Base-by-base conservation (phyloP, 2,329 filamentous ascomycete species). In the Trichoderma asperellum region DNA sequence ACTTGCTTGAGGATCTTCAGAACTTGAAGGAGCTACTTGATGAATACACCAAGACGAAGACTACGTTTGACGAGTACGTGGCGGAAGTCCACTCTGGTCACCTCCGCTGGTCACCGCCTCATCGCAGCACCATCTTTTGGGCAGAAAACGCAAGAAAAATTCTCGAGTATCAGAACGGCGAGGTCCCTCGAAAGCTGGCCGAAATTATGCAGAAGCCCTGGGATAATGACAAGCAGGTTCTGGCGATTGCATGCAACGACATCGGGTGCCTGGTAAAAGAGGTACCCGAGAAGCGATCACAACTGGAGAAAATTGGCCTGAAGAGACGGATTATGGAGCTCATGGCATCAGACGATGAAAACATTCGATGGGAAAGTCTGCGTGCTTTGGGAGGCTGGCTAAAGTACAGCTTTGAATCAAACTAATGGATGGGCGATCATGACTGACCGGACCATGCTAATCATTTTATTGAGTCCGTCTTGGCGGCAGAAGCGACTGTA, bases 211-310 rank as follows among this genome's bases (percentile, higher is more conserved):
- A 80, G 75, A 85, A 88, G 78, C 88, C 79, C 83, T 97, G 87
- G 88, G 87, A 84, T 87, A 93, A 90, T 70, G 92, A 96, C 75
- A 93, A 92, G 78, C 92, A 96, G 76, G 94, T 97, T 27, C 83
- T 97, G 72, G 94, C 94, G 2, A 95, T 97, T 81, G 94, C 92
- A 24, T 97, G 94, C 82, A 97, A 96, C 78, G 94, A 97, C 77
- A 88, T 97, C 24, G 94, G 93, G n/a, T 90, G 86, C 72, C 82
- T 97, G 71, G 94, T 97, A 60, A 94, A 92, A 80, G 92, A 96
- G 80, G 92, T 95, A 67, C 94, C 94, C 0, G 94, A 97, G 83
- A 92, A 91, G 83, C 85, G 94, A 76, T 83, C 86, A 70, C 88
- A 91, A 78, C 85, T 97, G 74, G 94, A 97, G 83, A 94, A 90